These are phyloP conservation scores for Akanthomyces muscarius DNA, from an alignment of 2,329 filamentous ascomycete genomes.

Conservation along the genomic window DNA sequence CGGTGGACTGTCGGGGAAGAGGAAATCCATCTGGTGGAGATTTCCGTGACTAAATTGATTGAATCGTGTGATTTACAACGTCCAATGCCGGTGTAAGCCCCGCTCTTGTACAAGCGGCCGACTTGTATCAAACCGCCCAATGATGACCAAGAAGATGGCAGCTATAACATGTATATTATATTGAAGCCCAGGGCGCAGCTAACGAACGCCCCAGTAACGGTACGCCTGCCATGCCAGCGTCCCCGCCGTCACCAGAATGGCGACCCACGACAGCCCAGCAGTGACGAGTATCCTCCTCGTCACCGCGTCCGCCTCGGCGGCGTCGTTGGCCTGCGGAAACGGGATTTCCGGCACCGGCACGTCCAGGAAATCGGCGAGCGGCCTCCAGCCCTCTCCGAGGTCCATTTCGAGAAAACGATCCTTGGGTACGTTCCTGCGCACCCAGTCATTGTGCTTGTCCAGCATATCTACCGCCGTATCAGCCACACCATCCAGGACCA, in stretches of 20 bases:
- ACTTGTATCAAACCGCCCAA: no score
- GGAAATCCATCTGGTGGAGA: neutral
- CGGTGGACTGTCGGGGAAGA: neutral
- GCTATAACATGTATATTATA: neutral
- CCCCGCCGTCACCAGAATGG: neutral
- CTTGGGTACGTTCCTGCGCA: conserved; percentile 17
- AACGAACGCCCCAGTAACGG: neutral
- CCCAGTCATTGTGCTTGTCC: conserved; percentile 20
- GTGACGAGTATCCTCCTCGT: neutral
- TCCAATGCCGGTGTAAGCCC: neutral
- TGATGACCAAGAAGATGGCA: no score
- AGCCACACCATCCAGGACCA: no score
- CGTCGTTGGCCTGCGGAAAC: conserved; percentile 27
- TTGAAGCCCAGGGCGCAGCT: no score
- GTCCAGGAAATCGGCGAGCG: conserved; percentile 26
- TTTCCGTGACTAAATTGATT: neutral
- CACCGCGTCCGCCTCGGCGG: conserved; percentile 18
- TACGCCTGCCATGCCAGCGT: neutral
- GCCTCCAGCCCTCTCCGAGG: conserved; percentile 27
- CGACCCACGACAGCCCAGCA: neutral
- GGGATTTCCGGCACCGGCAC: conserved; percentile 25
- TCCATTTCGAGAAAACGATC: conserved; percentile 23
- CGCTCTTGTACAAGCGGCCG: no score
- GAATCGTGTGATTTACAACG: neutral
- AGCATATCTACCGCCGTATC: conserved; percentile 21